Conservation (phyloP, 345 rosid genomes). For the Eucalyptus fibrosa region DNA sequence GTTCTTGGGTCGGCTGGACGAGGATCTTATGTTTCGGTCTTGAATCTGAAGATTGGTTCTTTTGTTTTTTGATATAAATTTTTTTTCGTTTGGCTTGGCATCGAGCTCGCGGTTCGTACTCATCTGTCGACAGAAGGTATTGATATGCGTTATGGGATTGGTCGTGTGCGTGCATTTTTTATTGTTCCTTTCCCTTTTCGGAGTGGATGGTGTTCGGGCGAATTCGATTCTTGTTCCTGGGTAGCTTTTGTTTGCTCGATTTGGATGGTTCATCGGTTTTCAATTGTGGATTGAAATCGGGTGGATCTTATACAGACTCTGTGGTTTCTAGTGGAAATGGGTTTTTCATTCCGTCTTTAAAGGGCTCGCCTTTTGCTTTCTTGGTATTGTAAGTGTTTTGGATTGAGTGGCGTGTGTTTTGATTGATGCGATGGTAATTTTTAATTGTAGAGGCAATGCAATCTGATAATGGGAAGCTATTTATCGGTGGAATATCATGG, state of each 20-base stretch:
- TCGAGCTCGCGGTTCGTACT: conserved; percentile 2
- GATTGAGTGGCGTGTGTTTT: neutral
- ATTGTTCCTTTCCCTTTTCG: neutral
- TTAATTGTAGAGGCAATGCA: conserved; percentile 57
- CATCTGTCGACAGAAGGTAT: conserved; percentile 29
- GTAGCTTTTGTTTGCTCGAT: neutral
- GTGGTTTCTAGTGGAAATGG: neutral
- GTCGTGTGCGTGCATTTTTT: neutral
- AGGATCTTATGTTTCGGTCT: conserved; percentile 44
- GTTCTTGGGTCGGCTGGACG: conserved; percentile 21
- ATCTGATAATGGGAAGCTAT: conserved; percentile 84
- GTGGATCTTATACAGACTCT: neutral
- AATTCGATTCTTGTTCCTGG: neutral
- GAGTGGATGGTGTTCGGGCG: neutral
- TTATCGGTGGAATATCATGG: conserved; percentile 99
- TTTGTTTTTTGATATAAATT: neutral
- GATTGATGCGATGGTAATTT: neutral
- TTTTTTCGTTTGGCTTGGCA: neutral
- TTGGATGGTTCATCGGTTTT: neutral
- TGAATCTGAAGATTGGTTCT: conserved; percentile 19
- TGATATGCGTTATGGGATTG: neutral
- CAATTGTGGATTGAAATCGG: neutral
- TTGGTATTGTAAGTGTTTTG: neutral
- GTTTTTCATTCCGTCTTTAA: neutral
- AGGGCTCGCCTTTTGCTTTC: neutral